Evolutionary conservation across 192 early-diverging fungal genomes (phyloP), one percentile per base, ranked within the genome.

Genomic region (Mortierella claussenii): DNA sequence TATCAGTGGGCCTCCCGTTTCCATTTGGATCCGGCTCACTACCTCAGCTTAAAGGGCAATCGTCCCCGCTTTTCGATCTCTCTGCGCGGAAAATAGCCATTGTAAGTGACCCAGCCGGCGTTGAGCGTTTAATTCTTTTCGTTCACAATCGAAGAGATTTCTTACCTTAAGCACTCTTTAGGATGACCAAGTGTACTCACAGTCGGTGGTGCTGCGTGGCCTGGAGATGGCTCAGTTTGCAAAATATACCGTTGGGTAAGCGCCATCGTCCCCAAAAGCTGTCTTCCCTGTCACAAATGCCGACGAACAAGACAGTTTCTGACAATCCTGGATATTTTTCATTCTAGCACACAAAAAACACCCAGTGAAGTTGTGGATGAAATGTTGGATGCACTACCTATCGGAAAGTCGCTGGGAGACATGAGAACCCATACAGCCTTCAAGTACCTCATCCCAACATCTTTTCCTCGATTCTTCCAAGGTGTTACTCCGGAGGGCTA

Each of bases 381-480:
- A 17, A 43, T 79, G 46, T 28, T 79, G 8, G 61, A 69, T 44
- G 52, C 73, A 1, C 13, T 76, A 21, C 64, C 63, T 0, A 66
- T 76, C 31, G 73, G 65, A 28, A 76, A 76, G 28, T 76, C 73
- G 13, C 47, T 76, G 18, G 65, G 73, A 3, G 65, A 69, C 18
- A 59, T 26, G 2, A 78, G 61, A 31, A 65, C 37, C 0, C 20
- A 44, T 4, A 74, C 80, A 1, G 36, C 61, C 2, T 18, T 79
- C 10, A 46, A 60, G 26, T 82, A 75, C 18, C 81, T 70, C 9
- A 76, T 82, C 40, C 76, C 81, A 33, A 75, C 73, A 9, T 82
- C 81, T 0, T 82, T 69, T 53, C 81, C 81, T 10, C 69, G 65
- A 0, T 68, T 79, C 28, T 82, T 82, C 51, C 67, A 65, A 24